These are phyloP conservation scores for Nothomitra cinnamomea DNA, from an alignment of 2,329 filamentous ascomycete genomes.

Conservation along the genomic window DNA sequence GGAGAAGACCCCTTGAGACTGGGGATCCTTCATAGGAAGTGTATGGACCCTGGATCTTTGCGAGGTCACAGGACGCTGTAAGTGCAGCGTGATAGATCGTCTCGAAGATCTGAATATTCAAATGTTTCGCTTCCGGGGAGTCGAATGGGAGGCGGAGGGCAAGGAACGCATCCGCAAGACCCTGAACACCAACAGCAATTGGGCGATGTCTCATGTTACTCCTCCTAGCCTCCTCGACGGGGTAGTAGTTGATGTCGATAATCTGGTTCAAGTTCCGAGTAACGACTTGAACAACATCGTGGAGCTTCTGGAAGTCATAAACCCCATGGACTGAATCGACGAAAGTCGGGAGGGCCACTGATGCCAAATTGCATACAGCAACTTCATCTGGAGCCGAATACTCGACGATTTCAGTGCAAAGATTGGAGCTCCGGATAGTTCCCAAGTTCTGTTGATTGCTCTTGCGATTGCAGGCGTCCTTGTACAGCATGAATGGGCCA, in stretches of 20 bases:
- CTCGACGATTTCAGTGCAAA: conserved; percentile 97
- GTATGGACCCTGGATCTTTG: conserved; percentile 71
- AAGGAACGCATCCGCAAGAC: conserved; percentile 94
- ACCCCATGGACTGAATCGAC: conserved; percentile 71
- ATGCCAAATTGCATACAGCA: conserved; percentile 94
- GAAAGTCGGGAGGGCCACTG: conserved; percentile 76
- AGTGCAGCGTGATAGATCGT: conserved; percentile 96
- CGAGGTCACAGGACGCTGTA: conserved; percentile 74
- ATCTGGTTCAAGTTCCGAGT: conserved; percentile 95
- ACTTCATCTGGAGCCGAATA: conserved; percentile 97
- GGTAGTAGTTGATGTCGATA: conserved; percentile 96
- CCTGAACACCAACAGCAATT: conserved; percentile 91
- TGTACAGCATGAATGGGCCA: conserved; percentile 99
- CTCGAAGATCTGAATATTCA: conserved; percentile 98
- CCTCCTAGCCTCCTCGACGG: conserved; percentile 81
- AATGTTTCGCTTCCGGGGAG: conserved; percentile 77
- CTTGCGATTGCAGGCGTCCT: conserved; percentile 96
- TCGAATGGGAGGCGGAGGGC: conserved; percentile 94
- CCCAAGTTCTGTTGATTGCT: conserved; percentile 99
- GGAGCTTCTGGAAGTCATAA: conserved; percentile 94
- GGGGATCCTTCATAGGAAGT: conserved; percentile 84
- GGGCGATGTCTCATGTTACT: conserved; percentile 97
- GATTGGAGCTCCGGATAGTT: conserved; percentile 94
- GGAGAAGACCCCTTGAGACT: conserved; percentile 84
- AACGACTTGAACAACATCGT: conserved; percentile 83